Percentiles rank a stretch among this genome's conserved stretches.
Conservation (phyloP, 164 flowering plant species). For the Houttuynia cordata region DNA sequence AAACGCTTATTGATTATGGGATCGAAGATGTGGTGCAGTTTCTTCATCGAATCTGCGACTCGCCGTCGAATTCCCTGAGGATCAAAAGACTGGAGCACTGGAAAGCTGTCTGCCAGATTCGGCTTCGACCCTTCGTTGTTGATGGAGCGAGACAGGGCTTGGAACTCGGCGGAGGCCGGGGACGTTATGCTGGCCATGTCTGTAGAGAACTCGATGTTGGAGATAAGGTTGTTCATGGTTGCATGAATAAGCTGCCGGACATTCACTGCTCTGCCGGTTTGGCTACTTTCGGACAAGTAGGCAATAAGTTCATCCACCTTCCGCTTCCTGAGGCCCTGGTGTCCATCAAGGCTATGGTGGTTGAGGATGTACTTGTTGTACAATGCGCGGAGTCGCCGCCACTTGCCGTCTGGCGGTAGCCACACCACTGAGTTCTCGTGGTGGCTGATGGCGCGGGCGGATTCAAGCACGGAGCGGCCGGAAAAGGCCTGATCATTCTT, state of each 20-base stretch:
- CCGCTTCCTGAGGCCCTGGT: constrained; percentile 8
- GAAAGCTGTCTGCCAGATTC: constrained; percentile 10
- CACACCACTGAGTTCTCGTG: neutral
- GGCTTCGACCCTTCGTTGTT: too few relatives aligned
- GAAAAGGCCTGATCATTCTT: constrained; percentile 16
- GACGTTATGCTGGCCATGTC: too few relatives aligned
- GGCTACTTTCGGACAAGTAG: constrained; percentile 3
- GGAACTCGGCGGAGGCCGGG: too few relatives aligned
- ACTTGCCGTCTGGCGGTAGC: constrained; percentile 1
- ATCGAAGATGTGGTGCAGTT: too few relatives aligned
- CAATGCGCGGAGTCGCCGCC: constrained; percentile 11
- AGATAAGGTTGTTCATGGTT: constrained; percentile 11
- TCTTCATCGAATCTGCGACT: too few relatives aligned
- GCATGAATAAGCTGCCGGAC: constrained; percentile 8
- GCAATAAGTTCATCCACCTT: constrained; percentile 19
- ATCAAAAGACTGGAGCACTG: constrained; percentile 4
- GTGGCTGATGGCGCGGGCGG: neutral
- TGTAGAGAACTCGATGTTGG: constrained; percentile 13
- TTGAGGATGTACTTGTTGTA: constrained; percentile 4
- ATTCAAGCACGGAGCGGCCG: neutral
- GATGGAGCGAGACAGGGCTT: too few relatives aligned
- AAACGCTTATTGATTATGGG: too few relatives aligned
- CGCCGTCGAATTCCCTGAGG: too few relatives aligned
- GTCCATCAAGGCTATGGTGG: constrained; percentile 11
- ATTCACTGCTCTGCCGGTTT: constrained; percentile 5